Evolutionary conservation across 129 eudicot species (phyloP).

Genomic region (Chrysanthemum makinoi): DNA sequence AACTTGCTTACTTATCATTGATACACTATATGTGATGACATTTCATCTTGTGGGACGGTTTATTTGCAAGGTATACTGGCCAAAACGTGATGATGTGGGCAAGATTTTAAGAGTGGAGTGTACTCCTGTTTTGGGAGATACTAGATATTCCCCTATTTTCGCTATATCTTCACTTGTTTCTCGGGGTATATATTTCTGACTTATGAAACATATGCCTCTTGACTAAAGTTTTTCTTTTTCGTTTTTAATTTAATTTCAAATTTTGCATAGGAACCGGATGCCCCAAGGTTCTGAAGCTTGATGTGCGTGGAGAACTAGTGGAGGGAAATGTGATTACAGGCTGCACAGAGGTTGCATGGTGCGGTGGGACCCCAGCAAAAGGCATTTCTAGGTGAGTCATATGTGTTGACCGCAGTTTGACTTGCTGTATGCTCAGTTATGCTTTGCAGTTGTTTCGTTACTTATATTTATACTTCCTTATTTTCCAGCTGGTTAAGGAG

Average conservation of each 20-base stretch:
- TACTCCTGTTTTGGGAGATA: constrained; percentile 73
- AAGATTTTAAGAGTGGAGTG: constrained; percentile 89
- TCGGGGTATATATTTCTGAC: constrained; percentile 47
- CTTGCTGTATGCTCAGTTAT: constrained; percentile 1
- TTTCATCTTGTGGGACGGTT: constrained; percentile 20
- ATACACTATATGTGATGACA: background rate
- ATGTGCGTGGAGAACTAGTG: constrained; percentile 80
- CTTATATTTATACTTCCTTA: constrained; percentile 4
- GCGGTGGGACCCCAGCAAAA: constrained; percentile 95
- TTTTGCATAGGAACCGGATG: constrained; percentile 66
- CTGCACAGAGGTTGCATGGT: constrained; percentile 90
- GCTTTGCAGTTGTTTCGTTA: constrained; percentile 4
- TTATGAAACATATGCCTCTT: background rate
- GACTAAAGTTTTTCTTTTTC: constrained; percentile 10
- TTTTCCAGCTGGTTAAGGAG: constrained; percentile 84
- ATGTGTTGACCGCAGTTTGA: constrained; percentile 15
- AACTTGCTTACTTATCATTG: background rate
- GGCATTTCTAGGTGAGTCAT: constrained; percentile 82
- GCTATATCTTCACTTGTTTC: constrained; percentile 87
- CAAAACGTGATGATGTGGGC: constrained; percentile 64
- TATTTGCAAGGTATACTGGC: constrained; percentile 67
- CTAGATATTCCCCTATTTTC: constrained; percentile 62
- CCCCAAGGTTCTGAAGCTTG: constrained; percentile 94
- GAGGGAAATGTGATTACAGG: constrained; percentile 85
- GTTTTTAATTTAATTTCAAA: constrained; percentile 5